phyloP scores from a whole-genome alignment of 208 protist species.

The Polymyxa betae region DNA sequence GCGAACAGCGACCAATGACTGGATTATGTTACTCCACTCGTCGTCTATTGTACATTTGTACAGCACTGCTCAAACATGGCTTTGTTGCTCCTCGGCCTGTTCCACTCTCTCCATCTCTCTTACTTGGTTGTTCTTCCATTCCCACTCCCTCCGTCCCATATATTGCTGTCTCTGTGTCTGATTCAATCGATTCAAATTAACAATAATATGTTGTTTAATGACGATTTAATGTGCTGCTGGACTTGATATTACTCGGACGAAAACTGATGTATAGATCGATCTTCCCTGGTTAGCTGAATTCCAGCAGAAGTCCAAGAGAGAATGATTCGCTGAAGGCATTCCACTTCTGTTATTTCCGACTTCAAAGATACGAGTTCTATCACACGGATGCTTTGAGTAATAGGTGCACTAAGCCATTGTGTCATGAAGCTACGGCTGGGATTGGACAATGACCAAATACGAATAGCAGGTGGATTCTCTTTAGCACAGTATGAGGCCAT shows the following conservation, averaged over 20 bases:
- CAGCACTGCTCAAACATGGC: no score
- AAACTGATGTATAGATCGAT: conserved; percentile 34
- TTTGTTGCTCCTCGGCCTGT: no score
- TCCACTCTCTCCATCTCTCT: no score
- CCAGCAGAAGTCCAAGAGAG: neutral
- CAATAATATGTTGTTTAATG: no score
- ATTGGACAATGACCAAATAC: neutral
- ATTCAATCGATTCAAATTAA: no score
- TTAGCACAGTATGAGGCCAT: neutral
- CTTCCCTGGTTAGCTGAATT: neutral
- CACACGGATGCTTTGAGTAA: neutral
- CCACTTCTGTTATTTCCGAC: neutral
- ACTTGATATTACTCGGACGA: conserved; percentile 16
- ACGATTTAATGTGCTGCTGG: no score
- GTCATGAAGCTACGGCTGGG: neutral
- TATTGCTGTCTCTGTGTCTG: no score
- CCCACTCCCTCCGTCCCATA: no score
- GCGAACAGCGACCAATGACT: no score
- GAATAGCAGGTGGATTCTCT: neutral
- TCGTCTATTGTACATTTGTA: no score
- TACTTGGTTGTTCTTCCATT: no score
- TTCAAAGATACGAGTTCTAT: neutral
- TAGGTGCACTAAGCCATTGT: neutral
- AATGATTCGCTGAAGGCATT: neutral
- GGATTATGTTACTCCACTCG: no score